phyloP scores from a whole-genome alignment of 2,329 filamentous ascomycete genomes.

The Pyrenophora tritici-repentis region DNA sequence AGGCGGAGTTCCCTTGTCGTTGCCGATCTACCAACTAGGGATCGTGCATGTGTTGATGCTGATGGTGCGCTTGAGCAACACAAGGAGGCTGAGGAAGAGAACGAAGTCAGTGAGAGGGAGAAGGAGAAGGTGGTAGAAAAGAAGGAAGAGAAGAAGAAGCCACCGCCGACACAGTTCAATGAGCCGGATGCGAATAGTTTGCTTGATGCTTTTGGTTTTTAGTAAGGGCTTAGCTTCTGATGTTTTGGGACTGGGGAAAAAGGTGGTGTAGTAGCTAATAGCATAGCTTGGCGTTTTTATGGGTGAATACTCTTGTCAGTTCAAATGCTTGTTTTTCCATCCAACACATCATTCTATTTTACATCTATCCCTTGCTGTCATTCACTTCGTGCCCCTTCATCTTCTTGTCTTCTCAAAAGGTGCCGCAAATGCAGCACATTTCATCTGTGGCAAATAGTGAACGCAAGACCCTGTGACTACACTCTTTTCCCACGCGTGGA shows the following conservation, averaged over 20 bases:
- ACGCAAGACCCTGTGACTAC: too few relatives aligned
- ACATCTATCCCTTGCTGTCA: too few relatives aligned
- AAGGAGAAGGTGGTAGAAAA: conserved; percentile 38
- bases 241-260: background rate
- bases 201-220: conserved; percentile 93
- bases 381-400: too few relatives aligned
- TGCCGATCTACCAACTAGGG: conserved; percentile 65
- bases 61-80: conserved; percentile 29
- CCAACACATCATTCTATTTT: too few relatives aligned
- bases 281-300: too few relatives aligned
- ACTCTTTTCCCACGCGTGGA: too few relatives aligned
- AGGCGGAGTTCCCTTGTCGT: conserved; percentile 79
- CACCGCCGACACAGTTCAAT: conserved; percentile 77
- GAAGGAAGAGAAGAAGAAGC: conserved; percentile 53
- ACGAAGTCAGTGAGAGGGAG: conserved; percentile 49
- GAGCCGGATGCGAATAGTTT: conserved; percentile 91
- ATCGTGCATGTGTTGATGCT: conserved; percentile 19
- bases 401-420: too few relatives aligned
- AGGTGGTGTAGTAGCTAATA: background rate
- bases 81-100: conserved; percentile 23
- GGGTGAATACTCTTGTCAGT: too few relatives aligned
- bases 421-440: too few relatives aligned
- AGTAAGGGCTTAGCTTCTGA: conserved; percentile 1
- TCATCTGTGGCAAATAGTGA: too few relatives aligned
- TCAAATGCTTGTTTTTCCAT: too few relatives aligned